These are phyloP conservation scores for Backusella parvicylindrica DNA, from an alignment of 192 early-diverging fungal species.

Conservation along the genomic window DNA sequence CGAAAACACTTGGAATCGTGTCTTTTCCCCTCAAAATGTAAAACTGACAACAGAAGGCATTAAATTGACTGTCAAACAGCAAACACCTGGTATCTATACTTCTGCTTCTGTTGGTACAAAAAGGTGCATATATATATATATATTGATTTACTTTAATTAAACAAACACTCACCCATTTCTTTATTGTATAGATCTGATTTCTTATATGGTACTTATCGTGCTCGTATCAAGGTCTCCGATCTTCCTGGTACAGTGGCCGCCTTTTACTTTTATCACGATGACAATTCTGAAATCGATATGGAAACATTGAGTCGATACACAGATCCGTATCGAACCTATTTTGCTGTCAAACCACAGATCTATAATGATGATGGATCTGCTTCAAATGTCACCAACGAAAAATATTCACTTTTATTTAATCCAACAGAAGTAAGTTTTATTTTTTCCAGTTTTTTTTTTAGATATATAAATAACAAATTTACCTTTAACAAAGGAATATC, in stretches of 20 bases:
- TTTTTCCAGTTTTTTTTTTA: too few species aligned
- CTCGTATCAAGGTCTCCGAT: slow-evolving; percentile 17
- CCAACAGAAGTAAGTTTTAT: slow-evolving; percentile 16
- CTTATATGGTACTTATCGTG: slow-evolving; percentile 34
- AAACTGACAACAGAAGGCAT: not conserved
- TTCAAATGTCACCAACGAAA: slow-evolving; percentile 14
- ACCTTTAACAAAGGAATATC: slow-evolving; percentile 17
- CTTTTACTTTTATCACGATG: slow-evolving; percentile 30
- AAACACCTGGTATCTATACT: slow-evolving; percentile 2
- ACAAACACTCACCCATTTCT: not conserved
- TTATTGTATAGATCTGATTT: slow-evolving; percentile 18
- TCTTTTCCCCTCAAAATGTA: slow-evolving; percentile 14
- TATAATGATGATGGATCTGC: slow-evolving; percentile 28
- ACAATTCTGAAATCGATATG: slow-evolving; percentile 33
- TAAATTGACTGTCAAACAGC: slow-evolving; percentile 1
- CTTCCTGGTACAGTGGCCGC: slow-evolving; percentile 26
- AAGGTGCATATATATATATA: slow-evolving; percentile 8
- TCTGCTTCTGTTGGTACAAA: slow-evolving; percentile 24
- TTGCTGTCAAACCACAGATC: slow-evolving; percentile 34
- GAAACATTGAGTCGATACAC: slow-evolving; percentile 21
- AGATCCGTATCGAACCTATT: slow-evolving; percentile 20
- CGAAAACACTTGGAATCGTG: slow-evolving; percentile 9
- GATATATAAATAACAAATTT: not conserved
- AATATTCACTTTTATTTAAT: slow-evolving; percentile 3
- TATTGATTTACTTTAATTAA: not conserved